phyloP scores from a whole-genome alignment of 1,139 yeast species.

The Taphrina wiesneri region DNA sequence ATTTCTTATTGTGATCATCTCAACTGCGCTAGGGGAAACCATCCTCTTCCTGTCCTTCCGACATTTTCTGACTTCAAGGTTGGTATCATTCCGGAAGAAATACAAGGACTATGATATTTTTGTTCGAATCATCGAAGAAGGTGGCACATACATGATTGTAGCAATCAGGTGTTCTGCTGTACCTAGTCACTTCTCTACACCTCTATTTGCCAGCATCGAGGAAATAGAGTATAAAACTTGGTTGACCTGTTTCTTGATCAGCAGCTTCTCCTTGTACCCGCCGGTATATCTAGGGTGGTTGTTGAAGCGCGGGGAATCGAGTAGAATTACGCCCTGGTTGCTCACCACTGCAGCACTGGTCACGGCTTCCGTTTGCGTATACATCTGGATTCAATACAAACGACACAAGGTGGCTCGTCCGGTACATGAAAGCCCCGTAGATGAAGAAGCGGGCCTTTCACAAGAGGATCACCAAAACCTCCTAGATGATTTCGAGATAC shows the following conservation, averaged over 20 bases:
- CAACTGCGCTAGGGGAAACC: constrained; percentile 34
- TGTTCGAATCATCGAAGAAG: constrained; percentile 36
- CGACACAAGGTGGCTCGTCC: constrained; percentile 13
- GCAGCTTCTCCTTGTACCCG: constrained; percentile 14
- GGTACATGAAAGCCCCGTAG: background rate
- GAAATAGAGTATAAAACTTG: constrained; percentile 10
- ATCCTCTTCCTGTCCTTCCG: constrained; percentile 34
- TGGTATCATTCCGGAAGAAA: constrained; percentile 26
- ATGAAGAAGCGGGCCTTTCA: background rate
- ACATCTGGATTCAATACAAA: constrained; percentile 22
- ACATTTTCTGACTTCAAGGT: constrained; percentile 16
- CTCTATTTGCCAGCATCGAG: constrained; percentile 31
- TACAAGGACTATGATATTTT: constrained; percentile 34
- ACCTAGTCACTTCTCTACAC: constrained; percentile 36
- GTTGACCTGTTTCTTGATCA: constrained; percentile 12
- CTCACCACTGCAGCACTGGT: constrained; percentile 19
- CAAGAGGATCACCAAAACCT: background rate
- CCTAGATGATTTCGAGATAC: background rate
- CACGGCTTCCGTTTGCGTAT: constrained; percentile 17
- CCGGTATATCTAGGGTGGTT: constrained; percentile 32
- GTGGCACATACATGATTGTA: constrained; percentile 34
- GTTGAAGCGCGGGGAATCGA: constrained; percentile 27
- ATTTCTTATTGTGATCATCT: constrained; percentile 22
- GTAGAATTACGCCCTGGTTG: constrained; percentile 24
- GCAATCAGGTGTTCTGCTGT: constrained; percentile 34